Base-by-base conservation (phyloP, 306 rosid genomes). In the Ammopiptanthus mongolicus region DNA sequence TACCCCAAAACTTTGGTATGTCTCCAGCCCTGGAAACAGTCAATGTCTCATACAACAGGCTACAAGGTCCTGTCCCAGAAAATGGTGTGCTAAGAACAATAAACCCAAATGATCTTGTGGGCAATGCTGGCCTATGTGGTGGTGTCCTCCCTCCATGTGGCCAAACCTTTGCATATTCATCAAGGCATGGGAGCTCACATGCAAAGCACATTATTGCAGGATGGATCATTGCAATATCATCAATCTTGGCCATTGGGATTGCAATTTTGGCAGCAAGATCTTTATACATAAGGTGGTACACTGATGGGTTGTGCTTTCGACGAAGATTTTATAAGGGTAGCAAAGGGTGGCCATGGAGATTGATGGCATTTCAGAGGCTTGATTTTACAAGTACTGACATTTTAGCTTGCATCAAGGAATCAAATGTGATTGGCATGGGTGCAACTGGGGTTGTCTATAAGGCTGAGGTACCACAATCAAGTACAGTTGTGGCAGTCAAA, bases 321-420 rank as follows among this genome's bases (percentile, higher is more conserved):
- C 89, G 82, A 75, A 79, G 75, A 44, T 87, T 80, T 44, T 92
- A 79, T 61, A 80, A 82, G 84, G 89, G 92, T 69, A 77, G 81
- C 42, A 92, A 96, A 65, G 90, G 91, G 75, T 90, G 97, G 97
- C 97, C 98, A 2, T 95, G 97, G 98, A 83, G 97, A 85, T 76
- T 95, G 83, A 87, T 91, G 97, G 87, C 91, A 65, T 95, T 91
- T 82, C 97, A 91, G 78, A 90, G 98, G 87, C 96, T 95, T 44
- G 79, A 84, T 73, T 95, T 95, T 74, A 85, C 91, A 50, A 86
- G 87, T 39, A 71, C 82, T 21, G 98, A 95, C 76, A 90, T 95
- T 78, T 78, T 95, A 68, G 85, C 93, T 65, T 86, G 97, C 80
- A 87, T 93, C 52, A 89, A 91, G 73, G 98, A 91, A 75, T 80